A percentile compares a stretch with the other conserved stretches of the same genome.
Evolutionary conservation across 305 asterid species (phyloP).

Genomic region (Solanum hybrid): DNA sequence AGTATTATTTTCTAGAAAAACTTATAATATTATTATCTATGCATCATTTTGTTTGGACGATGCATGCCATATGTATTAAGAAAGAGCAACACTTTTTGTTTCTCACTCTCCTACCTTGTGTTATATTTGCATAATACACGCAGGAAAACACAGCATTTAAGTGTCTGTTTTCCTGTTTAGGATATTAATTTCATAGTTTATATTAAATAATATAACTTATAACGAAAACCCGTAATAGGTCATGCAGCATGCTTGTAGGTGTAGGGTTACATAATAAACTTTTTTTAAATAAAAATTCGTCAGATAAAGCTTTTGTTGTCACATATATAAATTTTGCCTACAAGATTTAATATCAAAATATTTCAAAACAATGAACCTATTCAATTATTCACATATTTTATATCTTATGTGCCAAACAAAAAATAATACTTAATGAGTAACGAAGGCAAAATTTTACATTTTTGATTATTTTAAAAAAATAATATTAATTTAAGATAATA

Average conservation of each 20-base stretch:
- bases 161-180: slow-evolving; percentile 3
- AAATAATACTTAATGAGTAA: neutral
- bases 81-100: neutral
- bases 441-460: neutral
- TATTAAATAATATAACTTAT: neutral
- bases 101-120: neutral
- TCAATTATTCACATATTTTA: neutral
- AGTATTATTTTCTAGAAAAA: neutral
- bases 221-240: neutral
- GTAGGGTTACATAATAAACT: neutral
- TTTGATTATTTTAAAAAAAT: neutral
- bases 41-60: neutral
- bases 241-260: neutral
- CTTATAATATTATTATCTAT: neutral
- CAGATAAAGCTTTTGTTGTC: neutral
- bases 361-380: neutral
- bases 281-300: neutral
- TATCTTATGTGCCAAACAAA: neutral
- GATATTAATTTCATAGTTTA: neutral
- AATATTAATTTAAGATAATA: neutral
- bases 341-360: neutral
- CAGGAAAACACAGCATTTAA: slow-evolving; percentile 6
- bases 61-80: neutral
- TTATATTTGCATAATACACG: neutral
- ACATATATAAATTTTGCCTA: neutral